Evolutionary conservation across 2,329 filamentous ascomycete genomes (phyloP).

Genomic region (Paecilomyces niveus): DNA sequence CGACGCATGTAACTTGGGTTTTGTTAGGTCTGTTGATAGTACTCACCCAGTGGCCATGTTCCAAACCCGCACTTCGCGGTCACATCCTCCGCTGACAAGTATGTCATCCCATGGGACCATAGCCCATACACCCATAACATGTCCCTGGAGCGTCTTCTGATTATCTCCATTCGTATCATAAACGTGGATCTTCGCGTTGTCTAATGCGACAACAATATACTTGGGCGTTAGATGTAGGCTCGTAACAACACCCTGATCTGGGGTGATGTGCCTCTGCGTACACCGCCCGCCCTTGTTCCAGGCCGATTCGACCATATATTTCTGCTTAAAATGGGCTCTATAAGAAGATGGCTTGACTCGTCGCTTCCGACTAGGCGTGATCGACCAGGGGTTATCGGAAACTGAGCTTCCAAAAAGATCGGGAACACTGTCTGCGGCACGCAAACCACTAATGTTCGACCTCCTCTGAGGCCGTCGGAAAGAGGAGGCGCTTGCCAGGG

Average conservation of each 20-base stretch:
- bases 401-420: constrained; percentile 37
- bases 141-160: constrained; percentile 82
- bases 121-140: constrained; percentile 99
- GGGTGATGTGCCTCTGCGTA: constrained; percentile 80
- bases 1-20: background rate
- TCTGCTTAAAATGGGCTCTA: constrained; percentile 94
- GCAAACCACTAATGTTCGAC: constrained; percentile 19
- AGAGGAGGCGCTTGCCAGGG: constrained; percentile 12
- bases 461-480: constrained; percentile 17
- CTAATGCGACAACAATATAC: constrained; percentile 94
- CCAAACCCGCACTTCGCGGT: constrained; percentile 95
- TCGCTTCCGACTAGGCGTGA: constrained; percentile 30
- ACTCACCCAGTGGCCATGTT: constrained; percentile 81
- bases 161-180: constrained; percentile 88
- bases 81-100: constrained; percentile 90
- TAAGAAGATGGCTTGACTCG: constrained; percentile 71
- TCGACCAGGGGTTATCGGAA: constrained; percentile 23
- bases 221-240: constrained; percentile 89
- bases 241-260: constrained; percentile 94
- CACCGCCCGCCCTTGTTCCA: constrained; percentile 89
- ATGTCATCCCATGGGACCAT: constrained; percentile 98
- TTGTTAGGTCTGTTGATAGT: background rate
- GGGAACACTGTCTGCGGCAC: constrained; percentile 40
- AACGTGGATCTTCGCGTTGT: constrained; percentile 98
- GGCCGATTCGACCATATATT: constrained; percentile 93